A percentile compares a stretch with the other conserved stretches of the same genome.
Conservation (phyloP, 2,329 filamentous ascomycete species). For the Paracoccidioides brasiliensis region DNA sequence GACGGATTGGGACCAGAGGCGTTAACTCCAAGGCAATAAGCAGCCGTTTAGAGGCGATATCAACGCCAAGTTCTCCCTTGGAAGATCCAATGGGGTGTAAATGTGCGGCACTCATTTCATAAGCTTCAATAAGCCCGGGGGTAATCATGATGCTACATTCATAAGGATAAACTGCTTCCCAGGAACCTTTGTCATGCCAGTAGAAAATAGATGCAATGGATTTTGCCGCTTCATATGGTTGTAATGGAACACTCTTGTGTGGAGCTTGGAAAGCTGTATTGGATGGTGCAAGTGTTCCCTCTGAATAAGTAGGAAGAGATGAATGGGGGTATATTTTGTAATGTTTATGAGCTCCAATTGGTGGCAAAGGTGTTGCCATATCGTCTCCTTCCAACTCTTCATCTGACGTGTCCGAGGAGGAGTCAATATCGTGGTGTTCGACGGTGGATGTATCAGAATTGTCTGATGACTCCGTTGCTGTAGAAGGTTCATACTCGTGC, state of each 20-base stretch:
- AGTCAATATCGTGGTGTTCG: conserved; percentile 36
- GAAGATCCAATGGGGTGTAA: conserved; percentile 13
- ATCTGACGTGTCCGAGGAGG: conserved; percentile 41
- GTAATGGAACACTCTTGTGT: conserved; percentile 41
- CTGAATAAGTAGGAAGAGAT: conserved; percentile 29
- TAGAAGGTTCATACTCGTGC: conserved; percentile 89
- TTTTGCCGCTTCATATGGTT: conserved; percentile 38
- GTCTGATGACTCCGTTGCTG: conserved; percentile 47
- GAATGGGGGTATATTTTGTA: conserved; percentile 29
- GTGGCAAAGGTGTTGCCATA: conserved; percentile 24
- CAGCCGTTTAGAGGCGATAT: conserved; percentile 27
- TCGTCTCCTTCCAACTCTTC: conserved; percentile 44
- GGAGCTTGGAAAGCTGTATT: conserved; percentile 69
- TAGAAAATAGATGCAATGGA: conserved; percentile 48
- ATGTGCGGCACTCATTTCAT: conserved; percentile 38
- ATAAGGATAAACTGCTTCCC: conserved; percentile 48
- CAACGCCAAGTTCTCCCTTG: conserved; percentile 4
- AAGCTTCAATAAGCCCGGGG: conserved; percentile 52
- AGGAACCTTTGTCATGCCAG: conserved; percentile 50
- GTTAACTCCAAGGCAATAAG: conserved; percentile 70
- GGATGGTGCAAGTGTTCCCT: conserved; percentile 56
- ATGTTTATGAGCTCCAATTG: conserved; percentile 22
- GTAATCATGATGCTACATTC: conserved; percentile 52
- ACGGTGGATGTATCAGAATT: conserved; percentile 42
- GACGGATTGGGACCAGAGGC: conserved; percentile 75